Percentiles rank a stretch among this genome's conserved stretches.
Evolutionary conservation across 176 grass and related monocot genomes (phyloP).

Genomic region (Oryza australiensis): DNA sequence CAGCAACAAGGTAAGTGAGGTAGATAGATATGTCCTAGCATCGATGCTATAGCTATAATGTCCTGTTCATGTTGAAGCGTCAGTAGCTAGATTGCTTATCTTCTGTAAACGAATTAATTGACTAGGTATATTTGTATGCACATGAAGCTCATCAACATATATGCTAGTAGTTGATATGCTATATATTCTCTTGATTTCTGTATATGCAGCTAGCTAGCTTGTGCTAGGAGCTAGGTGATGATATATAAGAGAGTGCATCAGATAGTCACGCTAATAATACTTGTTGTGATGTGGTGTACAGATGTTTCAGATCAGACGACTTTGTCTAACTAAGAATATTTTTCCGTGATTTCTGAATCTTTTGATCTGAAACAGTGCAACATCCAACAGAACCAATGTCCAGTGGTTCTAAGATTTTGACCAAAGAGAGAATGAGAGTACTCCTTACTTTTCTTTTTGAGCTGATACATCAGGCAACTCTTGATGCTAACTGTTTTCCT

Average conservation of each 20-base stretch:
- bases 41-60: not conserved
- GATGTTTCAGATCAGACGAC: slow-evolving; percentile 6
- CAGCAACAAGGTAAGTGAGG: not conserved
- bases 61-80: not conserved
- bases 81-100: not conserved
- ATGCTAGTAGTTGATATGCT: not conserved
- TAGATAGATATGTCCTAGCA: not conserved
- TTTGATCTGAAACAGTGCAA: not conserved
- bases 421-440: not conserved
- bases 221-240: not conserved
- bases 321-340: not conserved
- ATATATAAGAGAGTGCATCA: not conserved
- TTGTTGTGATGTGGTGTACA: not conserved
- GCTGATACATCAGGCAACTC: not conserved
- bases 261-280: not conserved
- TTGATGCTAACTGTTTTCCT: not conserved
- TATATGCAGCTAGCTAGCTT: not conserved
- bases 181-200: not conserved
- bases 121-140: not conserved
- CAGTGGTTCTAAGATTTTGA: not conserved
- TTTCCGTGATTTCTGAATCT: slow-evolving; percentile 20
- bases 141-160: not conserved
- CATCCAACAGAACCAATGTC: slow-evolving; percentile 14
- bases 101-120: not conserved
- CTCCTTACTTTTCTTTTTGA: not conserved